These are phyloP conservation scores for Haemoproteus tartakovskyi DNA, from an alignment of 169 alveolate genomes.

Conservation along the genomic window DNA sequence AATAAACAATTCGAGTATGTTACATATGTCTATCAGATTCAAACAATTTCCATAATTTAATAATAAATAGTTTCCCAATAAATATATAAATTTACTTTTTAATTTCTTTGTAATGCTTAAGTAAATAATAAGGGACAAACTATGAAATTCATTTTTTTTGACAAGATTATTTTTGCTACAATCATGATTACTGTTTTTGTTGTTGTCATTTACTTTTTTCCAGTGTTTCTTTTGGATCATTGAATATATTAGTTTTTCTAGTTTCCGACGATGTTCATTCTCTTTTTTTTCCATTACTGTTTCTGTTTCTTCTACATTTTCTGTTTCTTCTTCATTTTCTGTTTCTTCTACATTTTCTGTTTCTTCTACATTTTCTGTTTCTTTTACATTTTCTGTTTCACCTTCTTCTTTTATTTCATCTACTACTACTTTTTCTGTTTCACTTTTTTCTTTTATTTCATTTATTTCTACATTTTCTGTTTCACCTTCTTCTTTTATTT, in stretches of 20 bases:
- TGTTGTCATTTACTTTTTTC: background rate
- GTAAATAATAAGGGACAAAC: conserved; percentile 31
- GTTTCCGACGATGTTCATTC: too few relatives aligned
- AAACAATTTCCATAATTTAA: conserved; percentile 19
- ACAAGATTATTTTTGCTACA: conserved; percentile 6
- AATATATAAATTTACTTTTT: conserved; percentile 21
- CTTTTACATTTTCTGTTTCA: background rate
- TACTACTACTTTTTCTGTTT: background rate
- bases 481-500: background rate
- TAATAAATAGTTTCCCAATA: conserved; percentile 25
- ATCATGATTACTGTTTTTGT: conserved; percentile 4
- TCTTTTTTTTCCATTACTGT: background rate
- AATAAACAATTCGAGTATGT: conserved; percentile 35
- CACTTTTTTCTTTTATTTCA: background rate
- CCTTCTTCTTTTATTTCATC: background rate
- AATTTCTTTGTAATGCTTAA: conserved; percentile 9
- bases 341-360: background rate
- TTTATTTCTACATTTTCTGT: background rate
- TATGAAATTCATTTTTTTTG: conserved; percentile 35
- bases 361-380: background rate
- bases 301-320: background rate
- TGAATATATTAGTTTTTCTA: too few relatives aligned
- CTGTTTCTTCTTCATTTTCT: background rate
- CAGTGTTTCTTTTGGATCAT: too few relatives aligned
- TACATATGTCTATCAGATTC: conserved; percentile 53